These are phyloP conservation scores for Mortierella polycephala DNA, from an alignment of 371 early-diverging fungal species.

Conservation along the genomic window DNA sequence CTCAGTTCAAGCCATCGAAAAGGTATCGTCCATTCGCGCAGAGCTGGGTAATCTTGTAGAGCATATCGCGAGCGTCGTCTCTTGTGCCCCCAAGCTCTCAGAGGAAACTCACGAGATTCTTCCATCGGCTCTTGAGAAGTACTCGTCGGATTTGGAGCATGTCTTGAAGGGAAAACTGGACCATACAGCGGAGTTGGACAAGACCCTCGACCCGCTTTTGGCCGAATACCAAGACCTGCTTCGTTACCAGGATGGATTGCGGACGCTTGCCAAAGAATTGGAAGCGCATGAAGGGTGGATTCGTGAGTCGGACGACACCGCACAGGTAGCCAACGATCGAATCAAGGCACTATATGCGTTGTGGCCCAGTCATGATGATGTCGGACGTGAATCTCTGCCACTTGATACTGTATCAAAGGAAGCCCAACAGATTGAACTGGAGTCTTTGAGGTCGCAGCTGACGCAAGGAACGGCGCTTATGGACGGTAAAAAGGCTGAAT, in stretches of 20 bases:
- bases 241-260: constrained; percentile 39
- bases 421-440: constrained; percentile 5
- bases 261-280: constrained; percentile 16
- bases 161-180: constrained; percentile 17
- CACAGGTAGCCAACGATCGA: constrained; percentile 13
- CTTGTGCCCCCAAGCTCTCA: constrained; percentile 12
- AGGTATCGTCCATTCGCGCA: neutral
- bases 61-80: constrained; percentile 9
- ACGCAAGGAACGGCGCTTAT: constrained; percentile 4
- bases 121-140: neutral
- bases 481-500: constrained; percentile 27
- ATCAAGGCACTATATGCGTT: constrained; percentile 18
- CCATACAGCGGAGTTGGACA: constrained; percentile 7
- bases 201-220: constrained; percentile 32
- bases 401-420: neutral
- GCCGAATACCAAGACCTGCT: constrained; percentile 22
- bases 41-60: constrained; percentile 17
- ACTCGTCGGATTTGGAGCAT: constrained; percentile 10
- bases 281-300: constrained; percentile 22
- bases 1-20: constrained; percentile 13
- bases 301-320: constrained; percentile 17
- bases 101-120: neutral
- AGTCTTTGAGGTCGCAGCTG: constrained; percentile 13
- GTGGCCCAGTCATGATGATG: constrained; percentile 21
- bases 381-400: neutral